Evolutionary conservation across 129 eudicot species (phyloP).

Genomic region (Lactuca saligna): DNA sequence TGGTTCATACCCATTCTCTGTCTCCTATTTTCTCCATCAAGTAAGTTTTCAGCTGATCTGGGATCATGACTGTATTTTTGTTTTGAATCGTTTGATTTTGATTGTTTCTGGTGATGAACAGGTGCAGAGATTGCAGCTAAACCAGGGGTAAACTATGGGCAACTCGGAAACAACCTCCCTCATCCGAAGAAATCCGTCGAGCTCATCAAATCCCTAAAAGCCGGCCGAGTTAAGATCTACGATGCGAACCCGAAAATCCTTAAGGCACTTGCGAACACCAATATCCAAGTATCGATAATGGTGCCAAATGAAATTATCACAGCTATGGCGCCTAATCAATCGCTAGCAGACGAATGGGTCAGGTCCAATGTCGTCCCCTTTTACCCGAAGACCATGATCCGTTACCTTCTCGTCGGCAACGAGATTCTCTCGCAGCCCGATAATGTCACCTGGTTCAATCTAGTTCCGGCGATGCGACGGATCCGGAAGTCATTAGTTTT

Average conservation of each 20-base stretch:
- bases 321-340: constrained; percentile 54
- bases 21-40: constrained; percentile 21
- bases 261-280: constrained; percentile 44
- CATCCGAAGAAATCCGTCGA: constrained; percentile 43
- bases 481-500: constrained; percentile 40
- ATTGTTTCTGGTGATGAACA: constrained; percentile 20
- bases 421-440: constrained; percentile 60
- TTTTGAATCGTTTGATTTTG: neutral
- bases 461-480: constrained; percentile 74
- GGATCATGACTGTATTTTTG: neutral
- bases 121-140: constrained; percentile 53
- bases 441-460: constrained; percentile 52
- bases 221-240: constrained; percentile 74
- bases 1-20: constrained; percentile 18
- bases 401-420: constrained; percentile 76
- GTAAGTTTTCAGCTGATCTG: constrained; percentile 24
- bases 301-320: constrained; percentile 64
- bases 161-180: constrained; percentile 77
- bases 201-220: constrained; percentile 60
- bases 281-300: constrained; percentile 71
- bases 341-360: constrained; percentile 69
- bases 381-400: constrained; percentile 62
- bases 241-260: constrained; percentile 65
- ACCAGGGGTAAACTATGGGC: constrained; percentile 77
- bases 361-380: constrained; percentile 52